A percentile compares a stretch with the other conserved stretches of the same genome.
Evolutionary conservation across 345 rosid genomes (phyloP).

Genomic region (Eucalyptus shirleyi): DNA sequence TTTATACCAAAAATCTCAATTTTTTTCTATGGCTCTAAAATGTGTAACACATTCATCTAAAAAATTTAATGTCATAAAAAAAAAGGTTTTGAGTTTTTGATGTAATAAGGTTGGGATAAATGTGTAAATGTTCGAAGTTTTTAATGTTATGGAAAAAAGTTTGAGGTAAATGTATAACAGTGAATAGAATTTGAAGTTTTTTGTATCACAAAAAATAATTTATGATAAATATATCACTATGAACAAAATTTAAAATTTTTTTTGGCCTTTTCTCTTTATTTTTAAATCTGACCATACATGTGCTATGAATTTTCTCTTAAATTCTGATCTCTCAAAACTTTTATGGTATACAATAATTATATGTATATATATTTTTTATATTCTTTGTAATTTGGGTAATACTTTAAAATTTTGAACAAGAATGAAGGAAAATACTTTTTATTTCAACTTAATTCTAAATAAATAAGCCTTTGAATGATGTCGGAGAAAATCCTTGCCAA

Average conservation of each 20-base stretch:
- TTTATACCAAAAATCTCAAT: no score
- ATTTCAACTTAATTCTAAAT: background rate
- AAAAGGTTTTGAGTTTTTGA: no score
- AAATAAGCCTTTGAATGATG: background rate
- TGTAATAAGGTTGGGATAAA: no score
- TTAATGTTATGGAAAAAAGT: no score
- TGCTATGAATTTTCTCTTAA: background rate
- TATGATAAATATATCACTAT: rapidly evolving
- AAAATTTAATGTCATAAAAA: no score
- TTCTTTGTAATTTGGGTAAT: background rate
- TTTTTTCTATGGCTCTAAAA: no score
- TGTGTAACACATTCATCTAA: no score
- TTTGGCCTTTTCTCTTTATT: background rate
- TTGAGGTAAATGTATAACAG: rapidly evolving
- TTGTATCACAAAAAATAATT: no score
- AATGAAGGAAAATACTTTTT: background rate
- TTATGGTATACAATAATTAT: rapidly evolving
- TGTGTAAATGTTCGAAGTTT: no score
- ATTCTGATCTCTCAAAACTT: background rate
- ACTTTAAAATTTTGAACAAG: background rate
- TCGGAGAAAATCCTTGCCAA: background rate
- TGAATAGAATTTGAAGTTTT: no score
- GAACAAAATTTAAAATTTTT: rapidly evolving
- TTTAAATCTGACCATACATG: rapidly evolving
- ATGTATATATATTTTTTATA: background rate